These are phyloP conservation scores for Amanita pseudoporphyria DNA, from an alignment of 768 basidiomycete genomes.

Conservation along the genomic window DNA sequence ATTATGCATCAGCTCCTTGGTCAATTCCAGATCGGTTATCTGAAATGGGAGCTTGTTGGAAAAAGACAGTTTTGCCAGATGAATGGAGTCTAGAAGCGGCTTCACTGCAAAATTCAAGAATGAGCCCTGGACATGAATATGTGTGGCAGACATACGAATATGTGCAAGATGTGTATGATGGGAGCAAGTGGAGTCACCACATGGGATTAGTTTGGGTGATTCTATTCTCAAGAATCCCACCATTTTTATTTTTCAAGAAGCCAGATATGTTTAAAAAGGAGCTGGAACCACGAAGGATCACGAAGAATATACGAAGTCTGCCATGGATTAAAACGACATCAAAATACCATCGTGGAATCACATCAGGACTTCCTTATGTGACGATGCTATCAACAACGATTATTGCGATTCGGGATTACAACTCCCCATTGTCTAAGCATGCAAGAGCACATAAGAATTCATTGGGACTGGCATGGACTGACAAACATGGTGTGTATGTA, in stretches of 20 bases:
- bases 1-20: neutral
- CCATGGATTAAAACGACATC: neutral
- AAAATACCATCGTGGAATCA: neutral
- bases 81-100: neutral
- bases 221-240: neutral
- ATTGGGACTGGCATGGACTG: no score
- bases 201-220: neutral
- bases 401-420: neutral
- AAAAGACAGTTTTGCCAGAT: neutral
- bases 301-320: neutral
- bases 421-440: neutral
- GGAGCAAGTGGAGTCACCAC: neutral
- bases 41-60: neutral
- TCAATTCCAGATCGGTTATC: neutral
- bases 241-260: neutral
- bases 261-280: neutral
- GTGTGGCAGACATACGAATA: neutral
- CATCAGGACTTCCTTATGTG: neutral
- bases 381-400: slow-evolving; percentile 1
- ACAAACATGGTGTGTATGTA: no score
- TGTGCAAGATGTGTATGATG: neutral
- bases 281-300: neutral
- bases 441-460: no score
- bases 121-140: neutral
- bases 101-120: neutral